Evolutionary conservation across 2,329 filamentous ascomycete species (phyloP), one percentile per base, ranked within the genome.

Genomic region (Fusarium stilboides): DNA sequence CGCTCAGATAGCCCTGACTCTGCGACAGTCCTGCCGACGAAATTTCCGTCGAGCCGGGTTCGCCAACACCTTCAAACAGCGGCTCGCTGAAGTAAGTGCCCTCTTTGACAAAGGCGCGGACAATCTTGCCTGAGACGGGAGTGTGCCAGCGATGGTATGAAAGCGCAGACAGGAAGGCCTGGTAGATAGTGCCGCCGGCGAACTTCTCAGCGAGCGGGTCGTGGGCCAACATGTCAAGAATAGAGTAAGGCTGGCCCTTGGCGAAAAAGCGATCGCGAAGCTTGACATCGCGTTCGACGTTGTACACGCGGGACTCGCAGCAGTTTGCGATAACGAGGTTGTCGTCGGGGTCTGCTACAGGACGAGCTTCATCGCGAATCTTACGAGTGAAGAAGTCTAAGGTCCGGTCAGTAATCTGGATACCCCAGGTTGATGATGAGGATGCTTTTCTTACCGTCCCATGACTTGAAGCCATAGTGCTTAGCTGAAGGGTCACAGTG

Each of bases 101-200:
- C 22, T 88, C 85, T 6, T 86, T 76, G 1, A 90, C 82, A 59
- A 86, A 89, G 0, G 86, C 85, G 55, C 87, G 86, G 45, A 82
- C 80, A 17, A 93, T 79, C 7, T 76, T 88, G 1, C 91, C 91
- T 7, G 82, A 85, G 0, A 93, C 85, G n/a, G 91, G 91, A 0
- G 87, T 77, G 78, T 93, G 90, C 91, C 91, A 93, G 26, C 91
- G 85, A 77, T 93, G 91, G 76, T 93, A 93, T 43, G 86, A 89
- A 53, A 91, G 78, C 1, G 89, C 87, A 9, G 85, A 89, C 5
- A 93, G 80, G 74, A 91, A 93, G 0, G 90, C 91, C 73, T 93
- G 91, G 77, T 92, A 93, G 28, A 93, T 81, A 0, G 88, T 92
- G 2, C 88, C 91, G 8, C 87, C 87, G 1, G 81, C 84, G 68